A percentile compares a stretch with the other conserved stretches of the same genome.
Conservation (phyloP, 2,329 filamentous ascomycete genomes). For the Paecilomyces sp. region DNA sequence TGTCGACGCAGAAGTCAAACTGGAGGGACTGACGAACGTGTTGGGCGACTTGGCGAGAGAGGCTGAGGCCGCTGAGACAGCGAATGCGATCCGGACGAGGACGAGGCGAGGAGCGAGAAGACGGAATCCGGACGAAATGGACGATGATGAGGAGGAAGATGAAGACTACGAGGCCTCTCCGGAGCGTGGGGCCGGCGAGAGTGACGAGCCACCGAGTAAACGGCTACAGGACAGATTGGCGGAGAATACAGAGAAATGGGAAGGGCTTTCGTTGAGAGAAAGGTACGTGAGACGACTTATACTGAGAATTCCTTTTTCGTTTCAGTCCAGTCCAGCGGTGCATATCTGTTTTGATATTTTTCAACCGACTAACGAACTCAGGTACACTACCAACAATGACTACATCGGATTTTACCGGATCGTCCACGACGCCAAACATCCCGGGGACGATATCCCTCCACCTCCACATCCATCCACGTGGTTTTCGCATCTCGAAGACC, state of each 20-base stretch:
- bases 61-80: slow-evolving; percentile 22
- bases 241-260: slow-evolving; percentile 28
- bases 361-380: slow-evolving; percentile 7
- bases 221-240: slow-evolving; percentile 28
- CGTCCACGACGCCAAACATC: slow-evolving; percentile 55
- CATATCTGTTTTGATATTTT: background rate
- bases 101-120: slow-evolving; percentile 14
- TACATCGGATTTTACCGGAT: slow-evolving; percentile 56
- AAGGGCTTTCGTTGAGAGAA: slow-evolving; percentile 30
- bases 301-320: slow-evolving; percentile 5
- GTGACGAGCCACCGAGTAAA: slow-evolving; percentile 24
- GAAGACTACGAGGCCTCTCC: slow-evolving; percentile 33
- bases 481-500: slow-evolving; percentile 49
- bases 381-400: slow-evolving; percentile 53
- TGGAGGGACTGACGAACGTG: slow-evolving; percentile 37
- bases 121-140: slow-evolving; percentile 12
- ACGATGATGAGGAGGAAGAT: slow-evolving; percentile 26
- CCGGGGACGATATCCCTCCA: slow-evolving; percentile 45
- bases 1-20: slow-evolving; percentile 49
- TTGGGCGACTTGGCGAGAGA: slow-evolving; percentile 38
- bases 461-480: slow-evolving; percentile 54
- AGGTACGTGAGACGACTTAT: slow-evolving; percentile 23
- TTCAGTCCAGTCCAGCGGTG: slow-evolving; percentile 3
- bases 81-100: slow-evolving; percentile 24
- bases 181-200: slow-evolving; percentile 32